Conservation (phyloP, 2,329 filamentous ascomycete species). For the Monosporascus sp. region DNA sequence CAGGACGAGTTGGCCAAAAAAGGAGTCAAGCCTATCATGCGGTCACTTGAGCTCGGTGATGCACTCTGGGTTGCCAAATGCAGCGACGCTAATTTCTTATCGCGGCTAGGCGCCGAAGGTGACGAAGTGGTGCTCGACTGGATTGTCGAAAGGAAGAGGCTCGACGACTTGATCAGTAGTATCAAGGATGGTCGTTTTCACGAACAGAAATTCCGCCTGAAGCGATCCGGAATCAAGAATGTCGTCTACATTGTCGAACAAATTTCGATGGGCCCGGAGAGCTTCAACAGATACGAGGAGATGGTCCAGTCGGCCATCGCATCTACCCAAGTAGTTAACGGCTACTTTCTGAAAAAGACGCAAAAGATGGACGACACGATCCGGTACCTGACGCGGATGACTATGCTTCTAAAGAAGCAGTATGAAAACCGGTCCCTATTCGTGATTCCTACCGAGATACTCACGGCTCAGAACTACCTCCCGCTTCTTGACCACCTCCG, state of each 20-base stretch:
- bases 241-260: slow-evolving; percentile 77
- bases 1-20: slow-evolving; percentile 64
- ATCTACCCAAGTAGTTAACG: slow-evolving; percentile 71
- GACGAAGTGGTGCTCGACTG: slow-evolving; percentile 72
- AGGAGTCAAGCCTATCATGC: slow-evolving; percentile 60
- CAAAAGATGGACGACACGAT: slow-evolving; percentile 73
- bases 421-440: slow-evolving; percentile 55
- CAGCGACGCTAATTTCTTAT: slow-evolving; percentile 51
- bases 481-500: slow-evolving; percentile 56
- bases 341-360: slow-evolving; percentile 74
- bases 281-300: slow-evolving; percentile 55
- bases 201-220: slow-evolving; percentile 77
- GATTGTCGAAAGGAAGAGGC: slow-evolving; percentile 74
- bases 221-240: slow-evolving; percentile 66
- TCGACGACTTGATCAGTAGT: slow-evolving; percentile 73
- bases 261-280: slow-evolving; percentile 52
- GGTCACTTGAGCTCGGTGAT: slow-evolving; percentile 67
- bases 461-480: slow-evolving; percentile 62
- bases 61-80: slow-evolving; percentile 75
- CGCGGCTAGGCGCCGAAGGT: slow-evolving; percentile 53
- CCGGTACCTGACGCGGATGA: slow-evolving; percentile 68
- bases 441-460: slow-evolving; percentile 60
- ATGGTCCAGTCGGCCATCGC: slow-evolving; percentile 68
- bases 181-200: slow-evolving; percentile 80
- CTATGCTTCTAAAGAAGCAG: slow-evolving; percentile 56